Evolutionary conservation across 1,284 basidiomycete genomes (phyloP).

Genomic region (Coriolopsis trogii): DNA sequence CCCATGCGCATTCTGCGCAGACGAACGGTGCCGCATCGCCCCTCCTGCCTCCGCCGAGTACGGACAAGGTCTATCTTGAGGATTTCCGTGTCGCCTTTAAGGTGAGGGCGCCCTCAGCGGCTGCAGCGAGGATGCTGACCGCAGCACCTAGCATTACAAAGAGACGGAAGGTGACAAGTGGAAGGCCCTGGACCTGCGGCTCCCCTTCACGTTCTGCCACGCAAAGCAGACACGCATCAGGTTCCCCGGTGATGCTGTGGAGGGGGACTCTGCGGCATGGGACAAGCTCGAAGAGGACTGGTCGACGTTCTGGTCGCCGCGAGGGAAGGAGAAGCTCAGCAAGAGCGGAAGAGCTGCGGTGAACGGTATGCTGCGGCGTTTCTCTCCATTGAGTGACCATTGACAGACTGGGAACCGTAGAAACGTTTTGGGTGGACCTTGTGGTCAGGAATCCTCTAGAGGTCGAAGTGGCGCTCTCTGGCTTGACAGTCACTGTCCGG

Average conservation of each 20-base stretch:
- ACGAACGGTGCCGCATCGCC: conserved; percentile 24
- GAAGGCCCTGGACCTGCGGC: conserved; percentile 45
- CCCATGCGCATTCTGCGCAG: conserved; percentile 3
- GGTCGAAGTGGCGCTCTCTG: conserved; percentile 65
- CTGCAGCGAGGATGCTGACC: neutral
- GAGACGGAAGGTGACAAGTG: conserved; percentile 49
- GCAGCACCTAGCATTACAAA: conserved; percentile 58
- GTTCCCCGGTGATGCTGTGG: conserved; percentile 49
- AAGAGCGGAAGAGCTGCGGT: conserved; percentile 60
- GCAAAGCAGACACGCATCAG: conserved; percentile 55
- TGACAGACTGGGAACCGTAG: conserved; percentile 43
- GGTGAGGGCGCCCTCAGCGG: conserved; percentile 40
- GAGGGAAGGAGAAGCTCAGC: conserved; percentile 54
- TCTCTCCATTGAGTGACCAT: neutral
- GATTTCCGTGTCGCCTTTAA: conserved; percentile 79
- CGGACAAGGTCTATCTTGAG: conserved; percentile 71
- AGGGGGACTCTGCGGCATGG: conserved; percentile 56
- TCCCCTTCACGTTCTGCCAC: conserved; percentile 64
- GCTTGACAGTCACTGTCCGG: conserved; percentile 56
- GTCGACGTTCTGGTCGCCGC: conserved; percentile 60
- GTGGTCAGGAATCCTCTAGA: conserved; percentile 70
- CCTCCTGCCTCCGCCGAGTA: conserved; percentile 30
- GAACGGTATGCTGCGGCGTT: conserved; percentile 47
- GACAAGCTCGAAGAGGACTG: conserved; percentile 63
- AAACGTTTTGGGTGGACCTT: conserved; percentile 77